A percentile compares a stretch with the other conserved stretches of the same genome.
These are phyloP conservation scores for Juglanconis oblonga DNA, from an alignment of 2,329 filamentous ascomycete genomes.

Conservation along the genomic window DNA sequence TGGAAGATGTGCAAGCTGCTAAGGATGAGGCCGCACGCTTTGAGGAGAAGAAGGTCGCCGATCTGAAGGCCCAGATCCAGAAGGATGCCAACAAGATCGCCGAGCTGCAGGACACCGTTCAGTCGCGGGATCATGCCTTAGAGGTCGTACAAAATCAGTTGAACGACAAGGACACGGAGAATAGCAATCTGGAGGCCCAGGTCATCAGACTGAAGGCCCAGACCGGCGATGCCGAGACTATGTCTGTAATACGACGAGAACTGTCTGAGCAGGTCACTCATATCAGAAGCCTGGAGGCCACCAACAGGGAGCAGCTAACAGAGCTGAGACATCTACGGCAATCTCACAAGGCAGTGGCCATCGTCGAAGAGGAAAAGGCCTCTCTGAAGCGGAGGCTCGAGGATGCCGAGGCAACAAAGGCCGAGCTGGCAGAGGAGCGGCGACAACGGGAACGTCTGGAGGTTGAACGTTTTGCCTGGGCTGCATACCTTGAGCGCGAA, in stretches of 20 bases:
- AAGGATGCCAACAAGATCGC: conserved; percentile 47
- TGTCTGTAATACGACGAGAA: conserved; percentile 82
- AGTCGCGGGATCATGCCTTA: conserved; percentile 53
- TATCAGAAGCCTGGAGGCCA: conserved; percentile 77
- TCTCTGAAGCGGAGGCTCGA: conserved; percentile 75
- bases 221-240: conserved; percentile 80
- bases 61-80: conserved; percentile 51
- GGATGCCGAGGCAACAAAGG: conserved; percentile 68
- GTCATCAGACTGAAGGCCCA: conserved; percentile 81
- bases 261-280: conserved; percentile 90
- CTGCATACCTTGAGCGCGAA: conserved; percentile 74
- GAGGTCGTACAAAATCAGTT: conserved; percentile 65
- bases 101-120: conserved; percentile 58
- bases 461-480: conserved; percentile 85
- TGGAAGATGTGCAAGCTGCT: conserved; percentile 64
- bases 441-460: conserved; percentile 84
- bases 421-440: conserved; percentile 74
- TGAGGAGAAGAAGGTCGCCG: conserved; percentile 51
- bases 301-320: conserved; percentile 72
- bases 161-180: conserved; percentile 64
- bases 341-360: conserved; percentile 79
- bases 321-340: conserved; percentile 83
- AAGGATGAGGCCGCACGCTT: conserved; percentile 69
- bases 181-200: conserved; percentile 76
- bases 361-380: conserved; percentile 94